These are phyloP conservation scores for Thelonectria rubi DNA, from an alignment of 2,329 filamentous ascomycete genomes.

Conservation along the genomic window DNA sequence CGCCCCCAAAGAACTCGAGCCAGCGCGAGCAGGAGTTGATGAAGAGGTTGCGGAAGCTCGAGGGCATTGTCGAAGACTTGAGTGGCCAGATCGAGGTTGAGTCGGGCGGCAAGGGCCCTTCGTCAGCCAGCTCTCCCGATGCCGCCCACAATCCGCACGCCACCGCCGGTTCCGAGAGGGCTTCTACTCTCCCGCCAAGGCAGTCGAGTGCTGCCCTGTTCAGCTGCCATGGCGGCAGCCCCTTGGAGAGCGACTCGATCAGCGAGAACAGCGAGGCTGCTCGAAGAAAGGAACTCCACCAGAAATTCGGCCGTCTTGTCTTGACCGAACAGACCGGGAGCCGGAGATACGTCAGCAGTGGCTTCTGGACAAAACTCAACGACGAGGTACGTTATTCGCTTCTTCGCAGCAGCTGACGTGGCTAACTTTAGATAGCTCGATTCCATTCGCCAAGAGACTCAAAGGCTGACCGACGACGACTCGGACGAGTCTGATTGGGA, in stretches of 20 bases:
- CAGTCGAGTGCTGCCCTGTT: conserved; percentile 29
- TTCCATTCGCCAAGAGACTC: conserved; percentile 59
- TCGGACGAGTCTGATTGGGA: conserved; percentile 67
- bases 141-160: conserved; percentile 29
- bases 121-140: conserved; percentile 46
- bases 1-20: conserved; percentile 65
- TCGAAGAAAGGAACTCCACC: conserved; percentile 42
- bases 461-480: conserved; percentile 56
- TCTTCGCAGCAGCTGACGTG: background rate
- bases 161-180: conserved; percentile 26
- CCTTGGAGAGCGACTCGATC: conserved; percentile 40
- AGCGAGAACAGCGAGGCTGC: conserved; percentile 49
- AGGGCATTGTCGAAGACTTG: conserved; percentile 77
- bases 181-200: conserved; percentile 27
- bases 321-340: conserved; percentile 74
- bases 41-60: conserved; percentile 75
- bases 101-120: conserved; percentile 44
- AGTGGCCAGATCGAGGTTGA: conserved; percentile 71
- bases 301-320: conserved; percentile 73
- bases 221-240: conserved; percentile 25
- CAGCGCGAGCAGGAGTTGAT: conserved; percentile 74
- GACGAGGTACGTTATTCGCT: conserved; percentile 66
- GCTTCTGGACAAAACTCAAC: conserved; percentile 79
- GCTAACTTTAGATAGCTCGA: conserved; percentile 44
- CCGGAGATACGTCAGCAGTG: conserved; percentile 78